A percentile compares a stretch with the other conserved stretches of the same genome.
These are phyloP conservation scores for Globisporangium echinulatum DNA, from an alignment of 352 stramenopile species.

Conservation along the genomic window DNA sequence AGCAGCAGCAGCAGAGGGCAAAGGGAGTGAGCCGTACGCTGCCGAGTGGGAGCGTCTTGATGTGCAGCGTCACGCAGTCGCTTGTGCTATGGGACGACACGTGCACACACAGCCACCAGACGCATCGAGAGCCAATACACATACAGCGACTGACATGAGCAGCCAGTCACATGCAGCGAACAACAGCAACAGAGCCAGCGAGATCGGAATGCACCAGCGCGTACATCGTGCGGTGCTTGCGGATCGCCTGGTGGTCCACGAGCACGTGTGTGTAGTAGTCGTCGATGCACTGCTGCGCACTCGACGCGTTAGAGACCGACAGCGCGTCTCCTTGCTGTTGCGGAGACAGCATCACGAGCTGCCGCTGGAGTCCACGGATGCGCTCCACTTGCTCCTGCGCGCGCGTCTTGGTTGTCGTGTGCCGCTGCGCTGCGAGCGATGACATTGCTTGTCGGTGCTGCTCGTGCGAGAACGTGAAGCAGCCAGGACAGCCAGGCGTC, in stretches of 20 bases:
- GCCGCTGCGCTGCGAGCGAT: constrained; percentile 31
- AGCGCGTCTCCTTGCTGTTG: background rate
- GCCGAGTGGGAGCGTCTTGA: constrained; percentile 74
- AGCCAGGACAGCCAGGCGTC: constrained; percentile 52
- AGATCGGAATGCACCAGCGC: background rate
- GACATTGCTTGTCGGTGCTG: constrained; percentile 26
- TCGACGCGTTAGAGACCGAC: too few relatives aligned
- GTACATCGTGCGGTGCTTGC: constrained; percentile 53
- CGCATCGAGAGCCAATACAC: background rate
- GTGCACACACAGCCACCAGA: background rate
- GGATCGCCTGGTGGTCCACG: constrained; percentile 39
- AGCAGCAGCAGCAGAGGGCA: too few relatives aligned
- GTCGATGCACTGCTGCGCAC: constrained; percentile 6
- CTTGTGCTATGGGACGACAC: constrained; percentile 20
- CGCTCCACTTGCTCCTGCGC: constrained; percentile 38
- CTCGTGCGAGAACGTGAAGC: constrained; percentile 47
- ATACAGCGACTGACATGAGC: background rate
- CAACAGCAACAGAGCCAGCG: too few relatives aligned
- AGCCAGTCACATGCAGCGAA: too few relatives aligned
- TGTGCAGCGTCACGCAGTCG: constrained; percentile 57
- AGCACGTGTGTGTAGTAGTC: constrained; percentile 52
- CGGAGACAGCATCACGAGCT: constrained; percentile 32
- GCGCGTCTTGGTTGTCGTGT: constrained; percentile 48
- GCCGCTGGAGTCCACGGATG: constrained; percentile 30
- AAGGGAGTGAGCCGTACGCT: constrained; percentile 27